Base-by-base conservation (phyloP, 2,329 filamentous ascomycete species). In the Neobulgaria alba region DNA sequence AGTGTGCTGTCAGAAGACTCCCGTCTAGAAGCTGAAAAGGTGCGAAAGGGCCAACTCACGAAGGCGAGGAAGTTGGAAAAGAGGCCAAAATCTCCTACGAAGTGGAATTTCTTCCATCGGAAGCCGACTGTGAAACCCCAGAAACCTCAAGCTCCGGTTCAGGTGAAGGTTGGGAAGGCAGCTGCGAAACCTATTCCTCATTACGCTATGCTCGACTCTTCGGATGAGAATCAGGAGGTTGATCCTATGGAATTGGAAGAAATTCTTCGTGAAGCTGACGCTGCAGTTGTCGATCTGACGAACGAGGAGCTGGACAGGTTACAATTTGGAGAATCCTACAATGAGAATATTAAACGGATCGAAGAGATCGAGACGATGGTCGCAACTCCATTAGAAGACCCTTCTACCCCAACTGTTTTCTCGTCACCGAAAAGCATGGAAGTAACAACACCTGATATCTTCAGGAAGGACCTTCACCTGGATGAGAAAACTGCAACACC, bases 51-150 rank as follows among this genome's bases (percentile, higher is more conserved):
- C 8, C 41, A 46, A 30, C 18, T 39, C 12, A 43, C 46, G 10
- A 55, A 56, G 1, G 62, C 72, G 0, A 78, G 71, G 58, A 80
- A 79, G 56, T 58, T 76, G 16, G 65, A 67, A 16, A 79, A 77
- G 56, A 66, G 67, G 39, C 57, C 68, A 1, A 70, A 73, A 18
- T 75, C 75, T 15, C 57, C 57, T 4, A 68, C 72, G 5, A 78
- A 72, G 50, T 82, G 77, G 77, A 80, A 79, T 47, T 57, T 80
- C 10, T 81, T 82, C 49, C 68, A 75, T 36, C 67, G 75, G 34
- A 72, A 72, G 0, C 71, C 75, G 20, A 67, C 59, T 2, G 69
- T 36, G 3, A n/a, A 38, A n/a, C 50, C 55, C 36, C 18, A 33
- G 1, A 37, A 55, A 15, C 30, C 33, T 2, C 43, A 73, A n/a